Evolutionary conservation across 352 stramenopile species (phyloP).

Genomic region (Pythium utonaiense): DNA sequence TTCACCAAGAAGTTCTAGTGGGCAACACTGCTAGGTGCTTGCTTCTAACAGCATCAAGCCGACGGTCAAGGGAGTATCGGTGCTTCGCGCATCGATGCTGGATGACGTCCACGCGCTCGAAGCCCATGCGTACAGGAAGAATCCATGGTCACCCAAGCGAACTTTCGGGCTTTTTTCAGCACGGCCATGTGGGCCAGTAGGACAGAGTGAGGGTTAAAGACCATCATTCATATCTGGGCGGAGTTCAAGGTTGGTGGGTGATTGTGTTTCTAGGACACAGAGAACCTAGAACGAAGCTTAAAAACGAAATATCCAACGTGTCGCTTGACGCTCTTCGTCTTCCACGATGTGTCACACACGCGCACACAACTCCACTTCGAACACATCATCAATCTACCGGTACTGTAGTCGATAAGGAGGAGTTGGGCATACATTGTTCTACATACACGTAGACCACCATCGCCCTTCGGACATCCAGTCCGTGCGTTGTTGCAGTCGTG

Average conservation of each 20-base stretch:
- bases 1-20: too few relatives aligned
- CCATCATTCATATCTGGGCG: neutral
- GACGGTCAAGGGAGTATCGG: too few relatives aligned
- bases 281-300: neutral
- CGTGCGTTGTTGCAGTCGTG: neutral
- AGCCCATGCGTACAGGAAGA: too few relatives aligned
- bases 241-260: neutral
- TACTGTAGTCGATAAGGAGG: neutral
- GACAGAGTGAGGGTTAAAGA: neutral
- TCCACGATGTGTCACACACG: neutral
- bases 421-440: too few relatives aligned
- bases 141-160: neutral
- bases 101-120: too few relatives aligned
- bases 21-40: too few relatives aligned
- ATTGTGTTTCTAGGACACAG: neutral
- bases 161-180: neutral
- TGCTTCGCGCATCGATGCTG: too few relatives aligned
- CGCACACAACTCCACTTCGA: too few relatives aligned
- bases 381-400: too few relatives aligned
- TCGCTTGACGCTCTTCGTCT: neutral
- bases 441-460: neutral
- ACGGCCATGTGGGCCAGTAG: neutral
- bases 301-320: neutral
- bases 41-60: too few relatives aligned
- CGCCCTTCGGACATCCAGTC: neutral